These are phyloP conservation scores for Saccharum officinarum DNA, from an alignment of 176 grass and related monocot species.

Conservation along the genomic window DNA sequence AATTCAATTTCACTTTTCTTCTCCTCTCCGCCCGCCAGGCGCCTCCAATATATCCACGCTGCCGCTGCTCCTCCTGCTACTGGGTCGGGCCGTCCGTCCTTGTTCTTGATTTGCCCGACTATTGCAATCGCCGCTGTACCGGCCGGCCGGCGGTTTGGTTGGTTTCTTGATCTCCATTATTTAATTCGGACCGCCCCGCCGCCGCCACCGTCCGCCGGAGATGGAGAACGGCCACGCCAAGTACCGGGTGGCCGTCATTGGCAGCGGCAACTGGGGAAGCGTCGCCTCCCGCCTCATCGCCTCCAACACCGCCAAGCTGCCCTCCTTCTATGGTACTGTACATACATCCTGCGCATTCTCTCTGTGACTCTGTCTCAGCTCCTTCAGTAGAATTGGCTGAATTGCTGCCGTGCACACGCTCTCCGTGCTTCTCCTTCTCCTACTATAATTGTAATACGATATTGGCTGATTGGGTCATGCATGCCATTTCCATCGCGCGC, in stretches of 20 bases:
- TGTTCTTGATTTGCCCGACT: not conserved
- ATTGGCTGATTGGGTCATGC: not conserved
- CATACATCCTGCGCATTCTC: not conserved
- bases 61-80: not conserved
- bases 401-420: not conserved
- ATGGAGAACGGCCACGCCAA: slow-evolving; percentile 56
- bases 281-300: slow-evolving; percentile 86
- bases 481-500: not conserved
- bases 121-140: not conserved
- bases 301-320: slow-evolving; percentile 83
- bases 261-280: slow-evolving; percentile 97
- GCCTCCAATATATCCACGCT: not conserved
- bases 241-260: slow-evolving; percentile 78
- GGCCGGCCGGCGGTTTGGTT: not conserved
- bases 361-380: not conserved
- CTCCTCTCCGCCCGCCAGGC: not conserved
- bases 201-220: slow-evolving; percentile 7
- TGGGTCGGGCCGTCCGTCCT: not conserved
- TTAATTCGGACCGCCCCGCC: not conserved
- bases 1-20: not conserved
- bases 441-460: not conserved
- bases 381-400: not conserved
- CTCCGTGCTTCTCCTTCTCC: too few relatives aligned
- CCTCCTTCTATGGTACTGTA: slow-evolving; percentile 54
- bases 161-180: slow-evolving; percentile 35